Base-by-base conservation (phyloP, 768 basidiomycete genomes). In the Boletus edulis region DNA sequence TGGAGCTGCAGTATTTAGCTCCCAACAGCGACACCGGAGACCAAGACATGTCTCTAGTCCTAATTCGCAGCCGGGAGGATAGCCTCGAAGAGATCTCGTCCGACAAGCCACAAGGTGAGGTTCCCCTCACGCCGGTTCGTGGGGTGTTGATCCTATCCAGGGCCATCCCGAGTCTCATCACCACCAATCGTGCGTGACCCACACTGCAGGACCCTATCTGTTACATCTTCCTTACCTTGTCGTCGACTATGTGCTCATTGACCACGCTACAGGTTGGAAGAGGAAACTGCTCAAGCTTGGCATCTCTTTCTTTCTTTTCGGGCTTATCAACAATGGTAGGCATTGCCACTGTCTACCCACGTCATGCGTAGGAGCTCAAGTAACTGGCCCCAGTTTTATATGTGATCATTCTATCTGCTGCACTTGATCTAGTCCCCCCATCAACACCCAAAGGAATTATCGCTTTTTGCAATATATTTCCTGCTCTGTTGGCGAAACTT, bases 341-440 rank as follows among this genome's bases (percentile, higher is more conserved):
- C 32, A 11, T 24, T 54, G 91, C 87, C 67, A 43, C 22, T 11
- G 17, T 54, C 34, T 14, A 24, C 20, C 7, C 11, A 24, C 17
- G n/a, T 20, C 22, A 12, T 15, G 11, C 6, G 7, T 34, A 9
- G 27, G 18, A 22, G 31, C 35, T 46, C 6, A 18, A 39, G 10
- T 29, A 34, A 27, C 27, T 14, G 42, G 6, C 20, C 54, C 0
- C 58, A 94, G 94, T 97, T 5, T 78, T 96, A 53, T 97, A 98
- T 72, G 96, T 99, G 37, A 89, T 98, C 57, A 97, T 98, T 57
- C 82, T 99, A 18, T 96, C 93, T 2, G 96, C 96, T 7, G 97
- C 97, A 2, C 77, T 98, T 4, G 97, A 99, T 66, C 81, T 99
- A 4, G 94, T 97, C 2, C 90, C 94, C 9, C 86, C 91, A 2